phyloP scores from a whole-genome alignment of 371 early-diverging fungal species.

The Mucor piriformis region DNA sequence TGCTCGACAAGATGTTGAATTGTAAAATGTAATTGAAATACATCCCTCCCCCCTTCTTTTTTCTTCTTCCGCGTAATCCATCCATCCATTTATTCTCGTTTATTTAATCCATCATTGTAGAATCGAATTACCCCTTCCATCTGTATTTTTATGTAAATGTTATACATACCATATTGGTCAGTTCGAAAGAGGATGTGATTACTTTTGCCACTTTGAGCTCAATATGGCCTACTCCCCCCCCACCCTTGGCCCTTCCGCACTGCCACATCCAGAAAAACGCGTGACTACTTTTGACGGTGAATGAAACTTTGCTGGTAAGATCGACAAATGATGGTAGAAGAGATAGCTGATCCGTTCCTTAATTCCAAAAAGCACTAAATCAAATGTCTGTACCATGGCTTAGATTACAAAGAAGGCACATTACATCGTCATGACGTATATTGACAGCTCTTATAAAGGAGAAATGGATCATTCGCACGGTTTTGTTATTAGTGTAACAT shows the following conservation, averaged over 20 bases:
- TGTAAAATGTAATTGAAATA: background rate
- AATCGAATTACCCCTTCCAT: background rate
- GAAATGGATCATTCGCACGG: no score
- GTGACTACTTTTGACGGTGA: background rate
- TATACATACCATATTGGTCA: slow-evolving; percentile 34
- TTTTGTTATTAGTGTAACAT: no score
- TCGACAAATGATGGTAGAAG: no score
- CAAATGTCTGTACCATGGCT: no score
- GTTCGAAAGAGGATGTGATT: slow-evolving; percentile 32
- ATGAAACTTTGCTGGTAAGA: no score
- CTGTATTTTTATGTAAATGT: background rate
- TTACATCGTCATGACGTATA: no score
- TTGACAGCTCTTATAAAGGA: no score
- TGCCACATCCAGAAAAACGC: background rate
- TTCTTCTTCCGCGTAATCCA: background rate
- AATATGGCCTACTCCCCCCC: background rate
- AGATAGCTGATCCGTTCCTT: no score
- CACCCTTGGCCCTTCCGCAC: background rate
- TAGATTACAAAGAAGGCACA: no score
- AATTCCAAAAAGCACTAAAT: no score
- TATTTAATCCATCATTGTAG: background rate
- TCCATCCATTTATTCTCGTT: slow-evolving; percentile 19
- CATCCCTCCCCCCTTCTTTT: background rate
- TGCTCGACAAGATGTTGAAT: background rate
- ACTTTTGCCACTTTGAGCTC: slow-evolving; percentile 6